Evolutionary conservation across 345 rosid genomes (phyloP), one percentile per base, ranked within the genome.

Genomic region (Eucalyptus brandiana): DNA sequence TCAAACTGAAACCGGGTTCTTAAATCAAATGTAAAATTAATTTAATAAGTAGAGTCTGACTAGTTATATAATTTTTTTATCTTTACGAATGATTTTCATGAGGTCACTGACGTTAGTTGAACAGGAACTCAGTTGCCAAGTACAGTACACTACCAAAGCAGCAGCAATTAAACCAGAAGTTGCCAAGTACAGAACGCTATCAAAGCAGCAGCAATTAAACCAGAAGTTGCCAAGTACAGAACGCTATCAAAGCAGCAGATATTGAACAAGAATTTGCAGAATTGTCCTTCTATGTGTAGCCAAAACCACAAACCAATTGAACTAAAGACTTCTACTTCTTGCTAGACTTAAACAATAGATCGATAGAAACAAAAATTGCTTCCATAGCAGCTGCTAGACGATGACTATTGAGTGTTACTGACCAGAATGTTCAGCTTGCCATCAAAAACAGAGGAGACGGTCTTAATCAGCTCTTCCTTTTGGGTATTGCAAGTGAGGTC

Each of bases 371-470:
- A 87, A 23, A 12, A 37, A 49, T 53, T 28, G 76, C 48, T 19
- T 58, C 40, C 37, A 28, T 76, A 76, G 83, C 83, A 37, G 6
- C 47, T 76, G 47, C 47, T 40, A 37, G 83, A 76, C 24, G 47
- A 40, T 21, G 28, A 76, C 40, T 44, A 69, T 24, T 5, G 37
- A 42, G 49, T 18, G 40, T n/a, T 13, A 91, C 95, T 92, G 86
- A 94, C 98, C n/a, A 96, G 94, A 80, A 95, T 94, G 91, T 96
- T 91, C 87, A 96, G 96, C 60, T 90, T 91, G 90, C 96, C 97
- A 87, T 87, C 85, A 89, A 94, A 95, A 87, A 90, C 60, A 32
- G 94, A 90, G 87, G 91, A 90, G 67, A 94, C 97, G 6, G 92
- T 93, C 87, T 89, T 89, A 3, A 95, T 88, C 67, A 96, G 90